These are phyloP conservation scores for Globisporangium spiculum DNA, from an alignment of 352 stramenopile species.

Conservation along the genomic window DNA sequence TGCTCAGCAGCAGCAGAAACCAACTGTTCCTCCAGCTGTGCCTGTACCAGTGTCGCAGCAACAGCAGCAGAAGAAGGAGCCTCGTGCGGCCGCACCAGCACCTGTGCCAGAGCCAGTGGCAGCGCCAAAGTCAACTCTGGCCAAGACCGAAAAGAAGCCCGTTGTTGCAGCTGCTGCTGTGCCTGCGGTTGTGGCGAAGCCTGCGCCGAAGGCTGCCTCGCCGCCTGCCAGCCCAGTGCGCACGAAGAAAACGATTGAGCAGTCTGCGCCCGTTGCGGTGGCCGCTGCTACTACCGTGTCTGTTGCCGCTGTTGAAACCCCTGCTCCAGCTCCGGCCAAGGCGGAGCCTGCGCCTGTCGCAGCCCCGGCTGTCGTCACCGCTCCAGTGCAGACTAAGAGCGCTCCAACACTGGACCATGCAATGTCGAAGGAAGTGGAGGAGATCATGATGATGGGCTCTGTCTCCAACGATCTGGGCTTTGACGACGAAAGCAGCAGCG, in stretches of 20 bases:
- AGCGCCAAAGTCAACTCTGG: background rate
- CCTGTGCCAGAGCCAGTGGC: background rate
- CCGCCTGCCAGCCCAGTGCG: conserved; percentile 3
- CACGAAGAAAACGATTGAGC: conserved; percentile 6
- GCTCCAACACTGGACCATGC: conserved; percentile 10
- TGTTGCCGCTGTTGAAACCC: background rate
- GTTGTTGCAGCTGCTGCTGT: background rate
- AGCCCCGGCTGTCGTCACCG: background rate
- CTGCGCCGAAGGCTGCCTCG: background rate
- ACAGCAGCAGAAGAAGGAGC: conserved; percentile 5
- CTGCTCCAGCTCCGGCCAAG: conserved; percentile 3
- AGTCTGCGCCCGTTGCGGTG: background rate
- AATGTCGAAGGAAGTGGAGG: conserved; percentile 18
- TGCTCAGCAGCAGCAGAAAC: conserved; percentile 7
- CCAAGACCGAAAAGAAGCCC: conserved; percentile 7
- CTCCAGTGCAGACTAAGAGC: background rate
- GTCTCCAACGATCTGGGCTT: conserved; percentile 52
- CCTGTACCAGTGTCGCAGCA: conserved; percentile 9
- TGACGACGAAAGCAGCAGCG: conserved; percentile 31
- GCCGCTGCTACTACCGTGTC: background rate
- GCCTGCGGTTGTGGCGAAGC: background rate
- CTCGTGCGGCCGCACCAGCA: conserved; percentile 11
- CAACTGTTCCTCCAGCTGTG: background rate
- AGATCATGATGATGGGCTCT: conserved; percentile 34
- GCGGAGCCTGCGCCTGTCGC: background rate